Percentiles rank a stretch among this genome's conserved stretches.
Evolutionary conservation across 2,329 filamentous ascomycete genomes (phyloP).

Genomic region (Hysterium pulicare): DNA sequence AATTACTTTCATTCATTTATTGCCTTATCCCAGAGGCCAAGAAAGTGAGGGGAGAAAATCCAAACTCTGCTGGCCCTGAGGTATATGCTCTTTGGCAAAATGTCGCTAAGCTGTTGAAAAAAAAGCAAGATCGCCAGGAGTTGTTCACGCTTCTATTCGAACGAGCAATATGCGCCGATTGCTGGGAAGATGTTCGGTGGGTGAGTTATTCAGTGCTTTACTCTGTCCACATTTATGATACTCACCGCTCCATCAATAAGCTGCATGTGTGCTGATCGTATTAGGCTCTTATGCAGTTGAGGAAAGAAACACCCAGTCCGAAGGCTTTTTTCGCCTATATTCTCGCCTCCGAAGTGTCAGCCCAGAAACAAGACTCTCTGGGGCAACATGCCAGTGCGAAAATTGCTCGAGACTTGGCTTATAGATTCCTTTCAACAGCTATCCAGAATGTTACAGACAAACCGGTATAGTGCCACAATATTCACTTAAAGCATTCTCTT

Average conservation of each 20-base stretch:
- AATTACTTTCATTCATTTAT: conserved; percentile 28
- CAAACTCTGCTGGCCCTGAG: conserved; percentile 16
- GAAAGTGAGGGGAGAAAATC: conserved; percentile 4
- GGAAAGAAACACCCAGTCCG: conserved; percentile 23
- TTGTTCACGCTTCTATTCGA: conserved; percentile 25
- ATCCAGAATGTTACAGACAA: conserved; percentile 9
- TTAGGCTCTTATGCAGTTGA: conserved; percentile 28
- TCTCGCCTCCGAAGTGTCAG: conserved; percentile 26
- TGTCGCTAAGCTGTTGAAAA: conserved; percentile 22
- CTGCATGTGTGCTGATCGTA: neutral
- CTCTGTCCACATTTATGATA: neutral
- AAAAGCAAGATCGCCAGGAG: conserved; percentile 20
- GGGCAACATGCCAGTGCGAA: conserved; percentile 7
- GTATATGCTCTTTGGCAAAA: conserved; percentile 23
- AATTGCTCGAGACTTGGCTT: neutral
- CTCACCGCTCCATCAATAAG: too few species aligned
- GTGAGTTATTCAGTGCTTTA: conserved; percentile 15
- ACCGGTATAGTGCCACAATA: neutral
- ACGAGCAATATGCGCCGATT: conserved; percentile 25
- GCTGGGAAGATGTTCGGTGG: conserved; percentile 33
- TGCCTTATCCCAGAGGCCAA: conserved; percentile 17
- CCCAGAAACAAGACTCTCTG: conserved; percentile 12
- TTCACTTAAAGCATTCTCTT: neutral
- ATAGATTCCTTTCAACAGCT: conserved; percentile 7
- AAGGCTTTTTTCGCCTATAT: conserved; percentile 24